These are phyloP conservation scores for Populus hybrid DNA, from an alignment of 441 rosid genomes.

Conservation along the genomic window DNA sequence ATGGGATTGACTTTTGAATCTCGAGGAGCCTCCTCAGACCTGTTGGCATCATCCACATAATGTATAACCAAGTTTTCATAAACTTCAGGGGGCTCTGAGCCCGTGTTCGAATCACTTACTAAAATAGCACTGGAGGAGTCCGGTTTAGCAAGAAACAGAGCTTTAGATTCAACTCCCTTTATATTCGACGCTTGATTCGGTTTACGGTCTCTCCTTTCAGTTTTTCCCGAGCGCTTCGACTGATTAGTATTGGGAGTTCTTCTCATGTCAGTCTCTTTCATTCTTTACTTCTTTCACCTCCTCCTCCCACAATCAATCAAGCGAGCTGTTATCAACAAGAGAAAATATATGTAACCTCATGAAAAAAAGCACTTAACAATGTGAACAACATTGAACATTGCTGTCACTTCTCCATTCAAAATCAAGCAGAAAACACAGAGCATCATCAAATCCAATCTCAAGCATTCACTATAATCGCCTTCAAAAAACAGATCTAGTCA, in stretches of 20 bases:
- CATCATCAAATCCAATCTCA: neutral
- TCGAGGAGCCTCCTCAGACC: slow-evolving; percentile 38
- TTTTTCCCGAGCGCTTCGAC: slow-evolving; percentile 38
- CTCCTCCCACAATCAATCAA: slow-evolving; percentile 20
- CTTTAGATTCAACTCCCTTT: slow-evolving; percentile 38
- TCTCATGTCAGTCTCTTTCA: slow-evolving; percentile 57
- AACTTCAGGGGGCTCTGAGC: slow-evolving; percentile 48
- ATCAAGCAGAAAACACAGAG: neutral
- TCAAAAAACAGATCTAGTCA: slow-evolving; percentile 3
- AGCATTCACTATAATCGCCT: neutral
- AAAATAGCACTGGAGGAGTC: slow-evolving; percentile 22
- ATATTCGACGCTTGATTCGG: slow-evolving; percentile 28
- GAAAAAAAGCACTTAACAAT: neutral
- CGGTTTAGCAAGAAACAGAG: slow-evolving; percentile 26
- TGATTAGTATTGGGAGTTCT: slow-evolving; percentile 36
- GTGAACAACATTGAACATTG: neutral
- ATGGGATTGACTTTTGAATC: slow-evolving; percentile 26
- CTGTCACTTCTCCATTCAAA: neutral
- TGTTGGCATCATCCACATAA: slow-evolving; percentile 56
- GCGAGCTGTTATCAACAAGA: slow-evolving; percentile 7
- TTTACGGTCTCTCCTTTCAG: slow-evolving; percentile 37
- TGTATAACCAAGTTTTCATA: slow-evolving; percentile 49
- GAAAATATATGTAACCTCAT: neutral
- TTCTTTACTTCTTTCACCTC: slow-evolving; percentile 21
- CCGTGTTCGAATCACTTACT: slow-evolving; percentile 45